Conservation (phyloP, 768 basidiomycete species). For the Pleurotus tuoliensis region DNA sequence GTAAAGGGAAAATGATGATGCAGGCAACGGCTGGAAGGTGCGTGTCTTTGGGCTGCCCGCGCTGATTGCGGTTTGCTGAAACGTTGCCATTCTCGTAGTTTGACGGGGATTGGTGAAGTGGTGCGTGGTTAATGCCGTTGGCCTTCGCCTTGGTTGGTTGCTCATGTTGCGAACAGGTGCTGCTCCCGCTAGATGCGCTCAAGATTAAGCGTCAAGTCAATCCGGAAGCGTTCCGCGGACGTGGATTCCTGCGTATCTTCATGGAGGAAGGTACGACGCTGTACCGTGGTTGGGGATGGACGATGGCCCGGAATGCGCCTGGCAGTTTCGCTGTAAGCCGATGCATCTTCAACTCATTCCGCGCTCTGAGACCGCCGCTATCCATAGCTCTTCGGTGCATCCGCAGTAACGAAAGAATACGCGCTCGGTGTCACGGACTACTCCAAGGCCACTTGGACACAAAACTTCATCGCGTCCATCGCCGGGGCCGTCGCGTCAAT, state of each 20-base stretch:
- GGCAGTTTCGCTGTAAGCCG: slow-evolving; percentile 85
- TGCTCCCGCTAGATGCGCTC: slow-evolving; percentile 94
- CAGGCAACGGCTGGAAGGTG: slow-evolving; percentile 94
- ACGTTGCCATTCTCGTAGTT: slow-evolving; percentile 27
- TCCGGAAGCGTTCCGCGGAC: slow-evolving; percentile 95
- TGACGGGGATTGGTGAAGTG: slow-evolving; percentile 92
- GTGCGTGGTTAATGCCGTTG: slow-evolving; percentile 35
- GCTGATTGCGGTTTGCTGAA: neutral
- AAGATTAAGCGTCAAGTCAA: slow-evolving; percentile 99
- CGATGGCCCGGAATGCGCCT: slow-evolving; percentile 95
- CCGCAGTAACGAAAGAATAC: slow-evolving; percentile 93
- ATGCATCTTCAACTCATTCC: neutral
- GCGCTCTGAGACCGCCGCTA: neutral
- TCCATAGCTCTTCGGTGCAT: slow-evolving; percentile 94
- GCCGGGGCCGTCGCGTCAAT: slow-evolving; percentile 94
- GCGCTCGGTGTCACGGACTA: slow-evolving; percentile 86
- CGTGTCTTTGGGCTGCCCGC: slow-evolving; percentile 14
- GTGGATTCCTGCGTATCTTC: slow-evolving; percentile 86
- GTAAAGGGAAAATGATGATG: slow-evolving; percentile 93
- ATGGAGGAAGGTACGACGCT: slow-evolving; percentile 82
- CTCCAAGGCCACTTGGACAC: slow-evolving; percentile 91
- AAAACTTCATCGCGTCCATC: slow-evolving; percentile 96
- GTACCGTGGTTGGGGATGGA: slow-evolving; percentile 99
- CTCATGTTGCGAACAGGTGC: slow-evolving; percentile 42
- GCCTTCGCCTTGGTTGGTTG: too few relatives aligned